A percentile compares a stretch with the other conserved stretches of the same genome.
These are phyloP conservation scores for Chloromonas sp. DNA, from an alignment of 163 green algal genomes.

Conservation along the genomic window DNA sequence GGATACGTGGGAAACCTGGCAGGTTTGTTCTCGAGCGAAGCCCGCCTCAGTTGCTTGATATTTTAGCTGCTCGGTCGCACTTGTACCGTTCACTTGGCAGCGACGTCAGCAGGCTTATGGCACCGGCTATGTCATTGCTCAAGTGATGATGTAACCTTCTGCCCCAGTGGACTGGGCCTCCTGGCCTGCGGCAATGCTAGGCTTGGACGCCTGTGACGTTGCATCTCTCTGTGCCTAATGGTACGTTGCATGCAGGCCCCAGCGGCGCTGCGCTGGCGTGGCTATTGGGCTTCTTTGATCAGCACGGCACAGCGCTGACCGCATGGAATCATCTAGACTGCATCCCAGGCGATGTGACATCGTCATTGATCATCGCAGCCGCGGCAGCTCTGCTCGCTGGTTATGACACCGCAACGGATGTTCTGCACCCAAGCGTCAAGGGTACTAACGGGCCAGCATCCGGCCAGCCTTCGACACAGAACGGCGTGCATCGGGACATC, in stretches of 20 bases:
- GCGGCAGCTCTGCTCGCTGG: slow-evolving; percentile 18
- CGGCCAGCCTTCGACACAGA: not conserved
- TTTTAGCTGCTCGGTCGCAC: not conserved
- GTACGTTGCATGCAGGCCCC: slow-evolving; percentile 6
- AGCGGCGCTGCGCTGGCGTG: slow-evolving; percentile 38
- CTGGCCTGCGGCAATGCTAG: too few species aligned
- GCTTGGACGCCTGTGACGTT: too few species aligned
- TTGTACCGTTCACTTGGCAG: not conserved
- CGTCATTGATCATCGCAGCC: slow-evolving; percentile 39
- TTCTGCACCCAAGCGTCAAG: not conserved
- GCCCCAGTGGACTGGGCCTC: too few species aligned
- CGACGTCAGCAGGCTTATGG: slow-evolving; percentile 1
- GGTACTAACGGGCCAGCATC: not conserved
- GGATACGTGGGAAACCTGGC: slow-evolving; percentile 64
- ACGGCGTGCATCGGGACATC: not conserved
- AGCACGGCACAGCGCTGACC: slow-evolving; percentile 17
- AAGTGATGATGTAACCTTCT: not conserved
- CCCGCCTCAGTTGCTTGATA: slow-evolving; percentile 18
- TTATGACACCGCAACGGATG: not conserved
- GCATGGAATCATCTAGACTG: slow-evolving; percentile 33
- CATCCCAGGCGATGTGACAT: slow-evolving; percentile 55
- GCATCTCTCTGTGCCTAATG: too few species aligned
- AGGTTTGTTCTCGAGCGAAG: slow-evolving; percentile 6
- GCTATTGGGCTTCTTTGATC: slow-evolving; percentile 43
- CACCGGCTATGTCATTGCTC: slow-evolving; percentile 18